Base-by-base conservation (phyloP, 176 grass and related monocot species). In the Rhynchospora breviuscula region DNA sequence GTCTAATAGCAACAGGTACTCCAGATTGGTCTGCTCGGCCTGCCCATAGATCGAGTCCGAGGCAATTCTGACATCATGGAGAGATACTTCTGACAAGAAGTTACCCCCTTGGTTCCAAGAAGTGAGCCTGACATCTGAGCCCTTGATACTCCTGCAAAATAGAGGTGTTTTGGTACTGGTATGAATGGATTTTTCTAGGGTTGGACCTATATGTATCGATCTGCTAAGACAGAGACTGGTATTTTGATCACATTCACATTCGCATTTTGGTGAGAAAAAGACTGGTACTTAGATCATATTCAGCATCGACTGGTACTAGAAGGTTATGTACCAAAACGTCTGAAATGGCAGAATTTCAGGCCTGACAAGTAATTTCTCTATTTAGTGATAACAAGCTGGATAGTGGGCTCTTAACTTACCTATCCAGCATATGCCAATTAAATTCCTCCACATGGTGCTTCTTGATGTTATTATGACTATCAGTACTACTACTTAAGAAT, bases 1-100 rank as follows among this genome's bases (percentile, higher is more conserved):
- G 77, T 97, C 91, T 8, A 97, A 88, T 6, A 97, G 64, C 33
- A 97, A 78, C 68, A 97, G 87, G 87, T 97, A 97, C 86, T 97
- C 94, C 18, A 93, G 85, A 85, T 93, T 97, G 8, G 94, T 97
- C 78, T 78, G 77, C 89, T 97, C 85, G 29, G 94, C 94, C 0
- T 26, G 85, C 80, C 87, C 91, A 67, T 91, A 91, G 63, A 78
- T 33, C 15, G 62, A 72, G 78, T 88, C 85, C 17, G 86, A 86
- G 21, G 91, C 85, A 5, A 97, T 80, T 10, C 86, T 48, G 64
- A 97, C 84, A 57, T 93, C 94, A 45, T 93, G 89, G 58, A 97
- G 94, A 15, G 89, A 83, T 47, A 71, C 85, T 81, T 90, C 91
- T 76, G 79, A 84, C 47, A 97, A 67, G 67, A 93, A 87, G 22